A percentile compares a stretch with the other conserved stretches of the same genome.
These are phyloP conservation scores for Lunularia cruciata DNA, from an alignment of 225 moss, liverwort and hornwort species.

Conservation along the genomic window DNA sequence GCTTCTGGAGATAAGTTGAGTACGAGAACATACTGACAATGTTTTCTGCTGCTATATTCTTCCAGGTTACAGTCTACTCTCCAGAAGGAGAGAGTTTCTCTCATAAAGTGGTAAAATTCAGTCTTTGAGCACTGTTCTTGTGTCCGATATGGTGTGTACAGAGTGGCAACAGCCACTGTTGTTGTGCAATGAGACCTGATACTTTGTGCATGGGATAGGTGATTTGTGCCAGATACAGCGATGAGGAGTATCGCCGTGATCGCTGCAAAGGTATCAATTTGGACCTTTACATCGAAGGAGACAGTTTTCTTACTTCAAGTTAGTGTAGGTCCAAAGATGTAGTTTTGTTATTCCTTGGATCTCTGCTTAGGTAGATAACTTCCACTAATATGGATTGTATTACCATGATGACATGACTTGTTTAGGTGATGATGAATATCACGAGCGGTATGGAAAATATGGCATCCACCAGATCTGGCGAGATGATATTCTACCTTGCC, in stretches of 20 bases:
- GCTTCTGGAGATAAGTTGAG: too few species aligned
- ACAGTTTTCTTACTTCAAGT: too few species aligned
- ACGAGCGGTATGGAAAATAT: conserved; percentile 68
- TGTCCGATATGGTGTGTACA: neutral
- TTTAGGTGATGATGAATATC: conserved; percentile 58
- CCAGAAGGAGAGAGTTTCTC: conserved; percentile 25
- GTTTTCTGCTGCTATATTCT: neutral
- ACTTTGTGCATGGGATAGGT: conserved; percentile 50
- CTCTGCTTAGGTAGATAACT: too few species aligned
- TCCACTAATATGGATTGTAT: too few species aligned
- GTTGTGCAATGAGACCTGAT: neutral
- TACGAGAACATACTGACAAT: too few species aligned
- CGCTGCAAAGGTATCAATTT: conserved; percentile 68
- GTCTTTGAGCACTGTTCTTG: neutral
- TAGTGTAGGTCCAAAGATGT: too few species aligned
- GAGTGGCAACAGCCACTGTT: neutral
- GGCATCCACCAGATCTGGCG: conserved; percentile 78
- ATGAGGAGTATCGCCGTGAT: conserved; percentile 72
- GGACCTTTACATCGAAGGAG: too few species aligned
- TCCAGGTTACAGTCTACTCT: conserved; percentile 37
- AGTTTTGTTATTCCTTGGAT: too few species aligned
- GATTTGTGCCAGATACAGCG: conserved; percentile 76
- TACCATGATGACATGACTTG: too few species aligned
- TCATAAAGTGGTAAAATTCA: conserved; percentile 34
- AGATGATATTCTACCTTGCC: conserved; percentile 91